These are phyloP conservation scores for Talaromyces amestolkiae DNA, from an alignment of 2,329 filamentous ascomycete genomes.

Conservation along the genomic window DNA sequence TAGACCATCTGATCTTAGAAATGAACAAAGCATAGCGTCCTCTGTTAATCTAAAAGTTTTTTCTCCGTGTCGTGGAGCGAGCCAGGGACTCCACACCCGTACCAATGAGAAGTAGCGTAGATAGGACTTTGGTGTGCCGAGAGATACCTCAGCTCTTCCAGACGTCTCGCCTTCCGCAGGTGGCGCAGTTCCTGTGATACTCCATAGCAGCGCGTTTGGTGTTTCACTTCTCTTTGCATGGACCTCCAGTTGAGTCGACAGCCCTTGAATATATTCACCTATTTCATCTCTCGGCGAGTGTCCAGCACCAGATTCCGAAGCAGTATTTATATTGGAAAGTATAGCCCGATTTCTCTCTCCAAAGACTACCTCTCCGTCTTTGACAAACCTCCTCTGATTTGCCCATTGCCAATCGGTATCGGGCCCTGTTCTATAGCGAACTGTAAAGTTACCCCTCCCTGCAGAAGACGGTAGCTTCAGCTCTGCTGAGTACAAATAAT, in stretches of 20 bases:
- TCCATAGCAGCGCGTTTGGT: slow-evolving; percentile 42
- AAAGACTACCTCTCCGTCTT: slow-evolving; percentile 45
- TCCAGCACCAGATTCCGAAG: slow-evolving; percentile 4
- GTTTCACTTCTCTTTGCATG: slow-evolving; percentile 40
- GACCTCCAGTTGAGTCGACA: slow-evolving; percentile 35
- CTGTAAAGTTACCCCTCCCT: slow-evolving; percentile 40
- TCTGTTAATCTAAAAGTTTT: slow-evolving; percentile 66
- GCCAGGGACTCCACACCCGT: slow-evolving; percentile 77
- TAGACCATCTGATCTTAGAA: slow-evolving; percentile 68
- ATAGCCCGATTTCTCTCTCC: slow-evolving; percentile 26
- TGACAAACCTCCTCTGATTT: slow-evolving; percentile 40
- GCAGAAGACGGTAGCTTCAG: slow-evolving; percentile 29
- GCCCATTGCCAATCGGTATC: slow-evolving; percentile 45
- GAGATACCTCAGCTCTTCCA: slow-evolving; percentile 52
- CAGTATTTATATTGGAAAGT: background rate
- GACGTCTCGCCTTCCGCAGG: slow-evolving; percentile 57
- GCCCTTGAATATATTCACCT: slow-evolving; percentile 34
- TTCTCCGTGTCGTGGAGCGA: slow-evolving; percentile 81
- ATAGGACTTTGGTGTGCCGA: slow-evolving; percentile 65
- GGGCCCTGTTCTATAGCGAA: slow-evolving; percentile 41
- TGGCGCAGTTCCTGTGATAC: slow-evolving; percentile 57
- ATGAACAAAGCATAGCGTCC: slow-evolving; percentile 74
- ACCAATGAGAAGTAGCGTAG: slow-evolving; percentile 80
- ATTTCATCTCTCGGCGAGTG: slow-evolving; percentile 25
- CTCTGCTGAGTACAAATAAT: slow-evolving; percentile 36